phyloP scores from a whole-genome alignment of 2,329 filamentous ascomycete genomes.

The Trichoderma koningii region DNA sequence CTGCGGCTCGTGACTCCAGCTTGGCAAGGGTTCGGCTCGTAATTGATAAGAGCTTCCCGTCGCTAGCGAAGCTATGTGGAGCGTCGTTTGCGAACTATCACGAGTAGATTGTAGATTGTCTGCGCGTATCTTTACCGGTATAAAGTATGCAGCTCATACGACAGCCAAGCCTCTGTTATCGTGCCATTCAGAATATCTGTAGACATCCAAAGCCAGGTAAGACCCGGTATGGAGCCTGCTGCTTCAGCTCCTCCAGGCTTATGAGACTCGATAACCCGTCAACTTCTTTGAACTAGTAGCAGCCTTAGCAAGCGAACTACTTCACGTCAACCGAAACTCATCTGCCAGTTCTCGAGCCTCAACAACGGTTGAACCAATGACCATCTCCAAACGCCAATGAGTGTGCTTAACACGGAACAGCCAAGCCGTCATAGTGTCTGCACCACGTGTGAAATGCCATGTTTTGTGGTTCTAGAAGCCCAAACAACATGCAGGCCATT shows the following conservation, averaged over 20 bases:
- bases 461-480: constrained; percentile 6
- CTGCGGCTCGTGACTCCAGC: constrained; percentile 3
- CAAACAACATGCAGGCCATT: not conserved
- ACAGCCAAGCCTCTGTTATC: not conserved
- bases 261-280: not conserved
- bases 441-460: constrained; percentile 7
- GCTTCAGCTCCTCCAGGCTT: not conserved
- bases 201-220: not conserved
- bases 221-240: not conserved
- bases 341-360: not conserved
- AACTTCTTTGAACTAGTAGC: too few relatives aligned
- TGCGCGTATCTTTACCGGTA: too few relatives aligned
- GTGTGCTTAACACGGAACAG: not conserved
- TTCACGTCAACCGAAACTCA: not conserved
- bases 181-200: not conserved
- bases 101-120: not conserved
- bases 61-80: constrained; percentile 3
- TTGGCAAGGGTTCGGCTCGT: constrained; percentile 1
- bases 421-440: not conserved
- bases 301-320: not conserved
- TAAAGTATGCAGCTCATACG: not conserved
- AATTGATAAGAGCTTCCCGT: not conserved
- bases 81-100: not conserved
- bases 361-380: not conserved
- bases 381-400: not conserved